Conservation (phyloP, 2,329 filamentous ascomycete species). For the Gnomoniopsis sp. region DNA sequence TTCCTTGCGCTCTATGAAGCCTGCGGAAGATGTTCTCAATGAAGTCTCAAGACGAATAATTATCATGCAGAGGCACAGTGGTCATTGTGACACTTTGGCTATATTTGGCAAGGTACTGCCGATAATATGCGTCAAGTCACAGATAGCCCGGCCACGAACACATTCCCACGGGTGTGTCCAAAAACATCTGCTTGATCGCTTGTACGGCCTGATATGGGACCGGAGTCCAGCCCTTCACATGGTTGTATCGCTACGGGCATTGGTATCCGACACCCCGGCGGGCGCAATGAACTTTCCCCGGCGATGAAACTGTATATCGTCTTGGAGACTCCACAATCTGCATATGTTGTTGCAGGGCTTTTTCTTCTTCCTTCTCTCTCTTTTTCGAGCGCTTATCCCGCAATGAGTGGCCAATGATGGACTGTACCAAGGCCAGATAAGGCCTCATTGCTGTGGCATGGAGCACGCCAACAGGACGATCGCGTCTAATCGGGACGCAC, state of each 20-base stretch:
- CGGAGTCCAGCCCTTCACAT: neutral
- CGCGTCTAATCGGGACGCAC: neutral
- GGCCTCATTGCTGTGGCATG: neutral
- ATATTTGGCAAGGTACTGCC: neutral
- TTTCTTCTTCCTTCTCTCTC: neutral
- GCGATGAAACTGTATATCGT: neutral
- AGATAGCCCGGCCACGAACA: no score
- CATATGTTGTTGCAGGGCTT: no score
- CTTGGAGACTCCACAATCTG: no score
- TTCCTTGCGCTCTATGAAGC: no score
- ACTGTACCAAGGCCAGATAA: neutral
- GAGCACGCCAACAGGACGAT: neutral
- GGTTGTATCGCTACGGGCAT: neutral
- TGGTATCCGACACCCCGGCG: neutral
- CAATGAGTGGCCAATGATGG: slow-evolving; percentile 3
- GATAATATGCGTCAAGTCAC: no score
- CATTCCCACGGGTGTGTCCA: neutral
- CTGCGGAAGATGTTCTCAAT: no score
- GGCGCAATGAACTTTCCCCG: neutral
- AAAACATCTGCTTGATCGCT: neutral
- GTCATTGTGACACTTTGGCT: no score
- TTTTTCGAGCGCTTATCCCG: slow-evolving; percentile 5
- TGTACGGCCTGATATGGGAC: neutral
- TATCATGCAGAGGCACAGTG: no score
- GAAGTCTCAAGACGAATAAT: no score